Percentiles rank a stretch among this genome's conserved stretches.
phyloP scores from a whole-genome alignment of 2,329 filamentous ascomycete genomes.

The Monosporascus sp. region DNA sequence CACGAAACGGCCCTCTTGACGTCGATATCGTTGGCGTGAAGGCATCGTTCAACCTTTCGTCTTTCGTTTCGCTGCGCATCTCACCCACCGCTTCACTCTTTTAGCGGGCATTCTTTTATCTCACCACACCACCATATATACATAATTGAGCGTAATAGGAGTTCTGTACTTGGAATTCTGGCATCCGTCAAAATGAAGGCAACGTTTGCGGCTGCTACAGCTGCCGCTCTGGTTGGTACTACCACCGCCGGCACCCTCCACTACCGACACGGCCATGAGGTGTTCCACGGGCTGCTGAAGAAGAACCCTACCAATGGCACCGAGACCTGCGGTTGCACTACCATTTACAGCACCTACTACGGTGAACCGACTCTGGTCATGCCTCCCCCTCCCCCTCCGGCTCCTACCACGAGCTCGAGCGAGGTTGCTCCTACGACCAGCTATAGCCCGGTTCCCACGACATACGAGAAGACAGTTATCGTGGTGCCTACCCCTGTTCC shows the following conservation, averaged over 20 bases:
- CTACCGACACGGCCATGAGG: constrained; percentile 59
- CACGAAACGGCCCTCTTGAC: constrained; percentile 42
- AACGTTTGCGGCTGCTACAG: constrained; percentile 60
- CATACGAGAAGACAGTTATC: constrained; percentile 29
- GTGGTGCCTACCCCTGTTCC: constrained; percentile 48
- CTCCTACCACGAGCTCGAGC: constrained; percentile 18
- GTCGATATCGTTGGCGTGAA: constrained; percentile 48
- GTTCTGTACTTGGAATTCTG: constrained; percentile 24
- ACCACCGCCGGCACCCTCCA: constrained; percentile 50
- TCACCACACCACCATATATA: constrained; percentile 23
- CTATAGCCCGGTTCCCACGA: constrained; percentile 14
- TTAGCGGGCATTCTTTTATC: constrained; percentile 81
- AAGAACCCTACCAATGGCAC: constrained; percentile 35
- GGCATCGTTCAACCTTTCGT: constrained; percentile 44
- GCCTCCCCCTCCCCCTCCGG: constrained; percentile 28
- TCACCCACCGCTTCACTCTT: constrained; percentile 75
- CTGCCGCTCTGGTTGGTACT: constrained; percentile 53
- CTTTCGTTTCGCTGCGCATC: constrained; percentile 40
- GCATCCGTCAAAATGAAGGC: constrained; percentile 64
- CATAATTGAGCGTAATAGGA: constrained; percentile 17
- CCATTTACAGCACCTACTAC: constrained; percentile 67
- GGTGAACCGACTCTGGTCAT: constrained; percentile 51
- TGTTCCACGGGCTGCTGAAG: constrained; percentile 48
- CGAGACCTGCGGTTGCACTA: constrained; percentile 64
- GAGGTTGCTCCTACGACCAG: constrained; percentile 18